Evolutionary conservation across 129 eudicot genomes (phyloP).

Genomic region (Chrysanthemum seticuspe): DNA sequence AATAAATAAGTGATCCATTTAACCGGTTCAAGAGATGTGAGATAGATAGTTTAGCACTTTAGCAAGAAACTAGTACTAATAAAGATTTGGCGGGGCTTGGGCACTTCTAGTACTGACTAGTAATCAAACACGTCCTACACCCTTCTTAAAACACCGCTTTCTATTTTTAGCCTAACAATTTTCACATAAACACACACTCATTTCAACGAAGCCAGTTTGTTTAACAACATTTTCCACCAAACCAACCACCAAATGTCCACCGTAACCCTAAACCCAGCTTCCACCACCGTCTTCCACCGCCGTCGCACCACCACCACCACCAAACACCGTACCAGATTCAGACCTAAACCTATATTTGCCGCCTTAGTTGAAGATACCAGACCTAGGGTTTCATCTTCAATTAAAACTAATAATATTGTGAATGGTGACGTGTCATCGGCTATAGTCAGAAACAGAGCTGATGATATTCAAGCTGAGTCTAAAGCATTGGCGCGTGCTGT

Average conservation of each 20-base stretch:
- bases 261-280: conserved; percentile 21
- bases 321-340: conserved; percentile 33
- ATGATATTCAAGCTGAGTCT: conserved; percentile 90
- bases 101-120: too few relatives aligned
- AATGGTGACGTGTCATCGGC: conserved; percentile 24
- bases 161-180: too few relatives aligned
- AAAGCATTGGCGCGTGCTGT: conserved; percentile 81
- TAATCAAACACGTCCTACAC: too few relatives aligned
- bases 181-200: too few relatives aligned
- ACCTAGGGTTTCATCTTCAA: conserved; percentile 41
- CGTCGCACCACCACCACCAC: background rate
- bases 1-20: too few relatives aligned
- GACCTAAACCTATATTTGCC: conserved; percentile 21
- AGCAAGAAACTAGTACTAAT: too few relatives aligned
- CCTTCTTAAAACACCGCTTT: too few relatives aligned
- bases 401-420: conserved; percentile 24
- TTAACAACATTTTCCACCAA: background rate
- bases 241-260: conserved; percentile 17
- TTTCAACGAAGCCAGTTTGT: background rate
- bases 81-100: too few relatives aligned
- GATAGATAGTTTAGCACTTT: too few relatives aligned
- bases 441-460: conserved; percentile 50
- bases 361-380: conserved; percentile 60
- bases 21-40: too few relatives aligned
- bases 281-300: conserved; percentile 28